These are phyloP conservation scores for Podila horticola DNA, from an alignment of 192 early-diverging fungal genomes.

Conservation along the genomic window DNA sequence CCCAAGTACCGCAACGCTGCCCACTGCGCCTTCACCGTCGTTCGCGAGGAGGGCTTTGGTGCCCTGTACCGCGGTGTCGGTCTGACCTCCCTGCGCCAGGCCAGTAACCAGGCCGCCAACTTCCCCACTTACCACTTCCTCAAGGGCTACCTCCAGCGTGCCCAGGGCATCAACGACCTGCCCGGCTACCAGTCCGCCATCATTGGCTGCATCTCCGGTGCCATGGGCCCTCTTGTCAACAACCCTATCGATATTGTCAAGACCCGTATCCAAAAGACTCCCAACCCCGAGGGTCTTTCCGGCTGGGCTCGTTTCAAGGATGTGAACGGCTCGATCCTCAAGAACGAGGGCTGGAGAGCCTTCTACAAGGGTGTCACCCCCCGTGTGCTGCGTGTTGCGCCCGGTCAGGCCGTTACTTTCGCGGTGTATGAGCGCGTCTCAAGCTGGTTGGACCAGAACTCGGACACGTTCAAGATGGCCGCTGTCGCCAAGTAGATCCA, in stretches of 20 bases:
- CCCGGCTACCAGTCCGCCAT: constrained; percentile 92
- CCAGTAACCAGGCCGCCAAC: constrained; percentile 98
- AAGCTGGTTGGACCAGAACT: constrained; percentile 67
- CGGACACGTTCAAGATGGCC: constrained; percentile 38
- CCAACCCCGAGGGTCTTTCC: constrained; percentile 70
- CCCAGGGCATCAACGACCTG: constrained; percentile 73
- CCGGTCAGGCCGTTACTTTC: constrained; percentile 97
- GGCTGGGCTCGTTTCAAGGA: constrained; percentile 83
- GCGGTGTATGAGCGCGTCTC: constrained; percentile 94
- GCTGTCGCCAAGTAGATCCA: constrained; percentile 26
- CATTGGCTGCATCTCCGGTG: constrained; percentile 90
- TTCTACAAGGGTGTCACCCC: constrained; percentile 98
- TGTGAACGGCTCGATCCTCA: constrained; percentile 78
- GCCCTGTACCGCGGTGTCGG: constrained; percentile 96
- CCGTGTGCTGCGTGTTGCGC: constrained; percentile 92
- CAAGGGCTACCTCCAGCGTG: constrained; percentile 77
- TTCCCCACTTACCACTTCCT: constrained; percentile 97
- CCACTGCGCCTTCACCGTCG: constrained; percentile 91
- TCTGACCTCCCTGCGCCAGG: constrained; percentile 93
- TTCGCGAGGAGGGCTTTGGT: constrained; percentile 88
- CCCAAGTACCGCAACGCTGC: constrained; percentile 97
- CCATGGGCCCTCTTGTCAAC: constrained; percentile 92
- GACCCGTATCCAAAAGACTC: constrained; percentile 96
- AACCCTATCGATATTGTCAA: constrained; percentile 99
- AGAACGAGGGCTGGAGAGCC: constrained; percentile 92